Evolutionary conservation across 164 flowering plant species (phyloP).

Genomic region (Tinospora cordifolia): DNA sequence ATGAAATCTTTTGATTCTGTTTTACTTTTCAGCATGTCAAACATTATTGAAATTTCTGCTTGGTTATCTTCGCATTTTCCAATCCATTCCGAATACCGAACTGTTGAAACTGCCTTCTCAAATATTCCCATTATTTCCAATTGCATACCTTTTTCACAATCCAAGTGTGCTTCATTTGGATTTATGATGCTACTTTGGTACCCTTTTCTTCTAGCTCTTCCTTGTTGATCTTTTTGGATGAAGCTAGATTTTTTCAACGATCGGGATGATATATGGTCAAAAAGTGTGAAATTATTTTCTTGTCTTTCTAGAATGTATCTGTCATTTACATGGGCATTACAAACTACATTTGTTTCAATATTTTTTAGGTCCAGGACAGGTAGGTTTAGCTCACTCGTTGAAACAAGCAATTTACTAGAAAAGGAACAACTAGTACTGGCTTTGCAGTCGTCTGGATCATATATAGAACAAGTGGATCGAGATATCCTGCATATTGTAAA

Average conservation of each 20-base stretch:
- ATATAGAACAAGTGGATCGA: slow-evolving; percentile 19
- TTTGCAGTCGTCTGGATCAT: slow-evolving; percentile 20
- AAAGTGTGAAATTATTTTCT: slow-evolving; percentile 18
- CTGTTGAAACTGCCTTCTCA: slow-evolving; percentile 41
- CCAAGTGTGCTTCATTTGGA: slow-evolving; percentile 9
- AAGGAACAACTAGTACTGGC: slow-evolving; percentile 13
- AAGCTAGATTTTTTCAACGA: slow-evolving; percentile 9
- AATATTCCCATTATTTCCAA: slow-evolving; percentile 32
- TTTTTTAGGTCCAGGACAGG: slow-evolving; percentile 21
- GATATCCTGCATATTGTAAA: slow-evolving; percentile 24
- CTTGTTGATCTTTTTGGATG: slow-evolving; percentile 12
- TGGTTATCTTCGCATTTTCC: slow-evolving; percentile 30
- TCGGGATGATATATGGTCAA: slow-evolving; percentile 17
- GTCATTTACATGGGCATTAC: slow-evolving; percentile 19
- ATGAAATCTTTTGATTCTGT: slow-evolving; percentile 33
- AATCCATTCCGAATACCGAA: slow-evolving; percentile 40
- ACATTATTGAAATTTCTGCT: slow-evolving; percentile 40
- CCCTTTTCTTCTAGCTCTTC: slow-evolving; percentile 14
- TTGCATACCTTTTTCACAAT: slow-evolving; percentile 17
- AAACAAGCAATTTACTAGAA: slow-evolving; percentile 24
- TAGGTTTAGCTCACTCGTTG: slow-evolving; percentile 23
- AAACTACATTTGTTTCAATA: slow-evolving; percentile 13
- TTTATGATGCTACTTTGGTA: slow-evolving; percentile 11
- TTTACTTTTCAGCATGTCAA: slow-evolving; percentile 38
- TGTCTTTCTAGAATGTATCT: slow-evolving; percentile 14